Evolutionary conservation across 2,329 filamentous ascomycete species (phyloP), one percentile per base, ranked within the genome.

Genomic region (Parastagonospora avenae): DNA sequence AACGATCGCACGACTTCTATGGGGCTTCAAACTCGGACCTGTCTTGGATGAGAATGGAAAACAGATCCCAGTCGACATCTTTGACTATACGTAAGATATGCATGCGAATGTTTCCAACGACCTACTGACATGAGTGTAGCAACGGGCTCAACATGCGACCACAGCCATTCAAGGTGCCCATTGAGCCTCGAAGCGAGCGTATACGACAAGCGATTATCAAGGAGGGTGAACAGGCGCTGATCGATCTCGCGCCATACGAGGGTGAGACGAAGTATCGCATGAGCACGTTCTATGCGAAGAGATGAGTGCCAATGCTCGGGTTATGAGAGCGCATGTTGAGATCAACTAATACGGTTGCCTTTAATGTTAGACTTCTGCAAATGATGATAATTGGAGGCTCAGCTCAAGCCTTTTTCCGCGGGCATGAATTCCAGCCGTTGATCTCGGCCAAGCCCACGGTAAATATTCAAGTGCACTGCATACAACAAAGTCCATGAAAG

Each of bases 111-210:
- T 30, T n/a, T 10, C 9, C 12, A 11, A 27, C 0, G 15, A 8
- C 12, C 36, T 50, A 42, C 58, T 61, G 15, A 63, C 29, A 14
- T 32, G 4, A 2, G 8, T 9, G 4, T 31, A 82, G 79, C 1
- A 83, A 85, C 54, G 82, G 82, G 2, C 70, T 85, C 19, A 85
- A 85, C 54, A 83, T 83, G 81, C 76, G 82, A 2, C 82, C 82
- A 3, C 75, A 78, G 54, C 79, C 80, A 0, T 85, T 85, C 60
- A 68, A 76, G 48, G 85, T 83, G 48, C 77, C 74, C 46, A 82
- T 85, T 54, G 76, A 70, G 31, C 80, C 82, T 10, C 73, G 82
- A 28, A 79, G 67, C 10, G 74, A 77, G 12, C 75, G 77, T 50
- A 81, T 85, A 45, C 70, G 70, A 2, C 68, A 75, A 47, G 78